Evolutionary conservation across 305 asterid genomes (phyloP).

Genomic region (Solanum hybrid): DNA sequence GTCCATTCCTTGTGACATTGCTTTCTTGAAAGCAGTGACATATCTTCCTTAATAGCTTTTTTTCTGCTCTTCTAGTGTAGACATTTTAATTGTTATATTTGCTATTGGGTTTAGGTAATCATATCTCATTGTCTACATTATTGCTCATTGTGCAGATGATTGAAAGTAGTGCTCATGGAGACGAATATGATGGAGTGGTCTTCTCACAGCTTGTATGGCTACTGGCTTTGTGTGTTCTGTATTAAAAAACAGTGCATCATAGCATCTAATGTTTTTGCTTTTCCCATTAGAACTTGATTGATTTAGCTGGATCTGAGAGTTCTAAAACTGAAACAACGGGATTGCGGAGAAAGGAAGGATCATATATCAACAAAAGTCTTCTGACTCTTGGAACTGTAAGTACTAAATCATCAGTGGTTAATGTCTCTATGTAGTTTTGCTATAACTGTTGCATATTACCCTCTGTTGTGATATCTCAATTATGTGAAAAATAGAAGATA

Average conservation of each 20-base stretch:
- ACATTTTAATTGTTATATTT: neutral
- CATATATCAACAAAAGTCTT: constrained; percentile 97
- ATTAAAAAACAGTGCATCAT: neutral
- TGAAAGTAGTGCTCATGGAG: constrained; percentile 94
- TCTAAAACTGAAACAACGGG: constrained; percentile 98
- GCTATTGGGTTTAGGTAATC: constrained; percentile 5
- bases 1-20: neutral
- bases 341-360: constrained; percentile 94
- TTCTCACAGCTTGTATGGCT: constrained; percentile 87
- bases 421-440: neutral
- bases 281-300: constrained; percentile 68
- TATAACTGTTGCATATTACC: neutral
- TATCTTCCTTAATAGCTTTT: neutral
- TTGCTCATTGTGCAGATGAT: constrained; percentile 57
- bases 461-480: neutral
- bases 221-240: constrained; percentile 4
- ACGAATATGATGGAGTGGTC: constrained; percentile 92
- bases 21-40: neutral
- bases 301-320: constrained; percentile 99
- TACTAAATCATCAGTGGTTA: neutral
- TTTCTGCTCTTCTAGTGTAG: constrained; percentile 1
- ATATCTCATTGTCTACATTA: neutral
- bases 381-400: constrained; percentile 98
- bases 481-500: neutral
- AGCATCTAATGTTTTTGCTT: constrained; percentile 6